Base-by-base conservation (phyloP, 495 filamentous ascomycete genomes). In the Trichoderma virens region DNA sequence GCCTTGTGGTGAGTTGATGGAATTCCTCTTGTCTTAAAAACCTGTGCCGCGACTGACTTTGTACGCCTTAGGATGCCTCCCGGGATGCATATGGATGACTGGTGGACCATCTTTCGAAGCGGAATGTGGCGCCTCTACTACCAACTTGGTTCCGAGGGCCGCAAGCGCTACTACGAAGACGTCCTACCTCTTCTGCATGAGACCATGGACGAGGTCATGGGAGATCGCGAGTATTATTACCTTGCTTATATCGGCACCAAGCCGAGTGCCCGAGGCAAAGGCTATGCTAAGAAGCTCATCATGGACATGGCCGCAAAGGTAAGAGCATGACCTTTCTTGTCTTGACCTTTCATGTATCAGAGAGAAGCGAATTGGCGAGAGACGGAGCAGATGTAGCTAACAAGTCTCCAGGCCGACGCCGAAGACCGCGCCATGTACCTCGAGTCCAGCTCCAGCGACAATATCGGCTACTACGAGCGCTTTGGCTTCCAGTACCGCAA, bases 241-340 rank as follows among this genome's bases (percentile, higher is more conserved):
- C 82, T 93, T 28, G 89, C 92, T 18, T 92, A 91, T 73, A 75
- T 93, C 66, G 90, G 90, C 65, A 90, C 88, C 65, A 86, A 83
- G 70, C 84, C 86, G 18, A 77, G 73, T 61, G 81, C 83, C 16
- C 81, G 85, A 63, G 85, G 88, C 32, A 83, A 86, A 60, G 90
- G 90, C 32, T 90, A 89, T 70, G 88, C 82, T 27, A 83, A 78
- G 68, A 83, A 83, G 75, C 76, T 91, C 66, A 80, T 93, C 66
- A 80, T 86, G 76, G 76, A 88, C 66, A 82, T 87, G 71, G 86
- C 86, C 60, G 74, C 72, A 28, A 77, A 78, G 80, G 86, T 89
- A 74, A 67, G 6, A 35, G 79, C 78, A 51, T 32, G 60, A 43
- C 34, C 47, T 41, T 18, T 38, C 47, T 60, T 59, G 32, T 60